phyloP scores from a whole-genome alignment of 2,329 filamentous ascomycete species.

The Colletotrichum horii region DNA sequence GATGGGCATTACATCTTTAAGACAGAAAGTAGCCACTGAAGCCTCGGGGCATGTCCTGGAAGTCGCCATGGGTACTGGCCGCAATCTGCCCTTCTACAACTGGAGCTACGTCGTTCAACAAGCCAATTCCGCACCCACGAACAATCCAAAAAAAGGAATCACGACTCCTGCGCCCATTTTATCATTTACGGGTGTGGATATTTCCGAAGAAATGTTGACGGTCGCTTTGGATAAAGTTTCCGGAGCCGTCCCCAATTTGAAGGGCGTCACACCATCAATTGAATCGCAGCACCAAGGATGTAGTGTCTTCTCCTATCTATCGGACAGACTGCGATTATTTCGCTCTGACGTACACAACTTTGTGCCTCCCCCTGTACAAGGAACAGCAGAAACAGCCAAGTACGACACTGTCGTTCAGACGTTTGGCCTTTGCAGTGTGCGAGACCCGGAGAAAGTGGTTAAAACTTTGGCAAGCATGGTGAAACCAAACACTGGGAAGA shows the following conservation, averaged over 20 bases:
- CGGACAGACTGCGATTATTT: conserved; percentile 50
- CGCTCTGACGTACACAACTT: conserved; percentile 51
- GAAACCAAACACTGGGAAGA: conserved; percentile 60
- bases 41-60: conserved; percentile 65
- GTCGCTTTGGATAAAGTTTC: conserved; percentile 60
- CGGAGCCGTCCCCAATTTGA: conserved; percentile 43
- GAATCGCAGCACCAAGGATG: neutral
- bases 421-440: conserved; percentile 69
- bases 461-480: conserved; percentile 57
- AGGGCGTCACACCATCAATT: conserved; percentile 27
- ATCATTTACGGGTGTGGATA: conserved; percentile 68
- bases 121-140: neutral
- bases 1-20: conserved; percentile 59
- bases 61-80: conserved; percentile 66
- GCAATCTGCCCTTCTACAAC: conserved; percentile 64
- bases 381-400: neutral
- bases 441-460: conserved; percentile 59
- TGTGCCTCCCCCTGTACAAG: conserved; percentile 41
- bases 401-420: conserved; percentile 47
- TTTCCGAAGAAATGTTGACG: conserved; percentile 64
- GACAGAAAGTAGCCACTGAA: conserved; percentile 50
- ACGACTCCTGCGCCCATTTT: conserved; percentile 35
- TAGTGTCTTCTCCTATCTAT: conserved; percentile 35
- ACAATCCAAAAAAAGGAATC: neutral
- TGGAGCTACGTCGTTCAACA: conserved; percentile 40